These are phyloP conservation scores for Cucumis melo DNA, from an alignment of 306 rosid species.

Conservation along the genomic window DNA sequence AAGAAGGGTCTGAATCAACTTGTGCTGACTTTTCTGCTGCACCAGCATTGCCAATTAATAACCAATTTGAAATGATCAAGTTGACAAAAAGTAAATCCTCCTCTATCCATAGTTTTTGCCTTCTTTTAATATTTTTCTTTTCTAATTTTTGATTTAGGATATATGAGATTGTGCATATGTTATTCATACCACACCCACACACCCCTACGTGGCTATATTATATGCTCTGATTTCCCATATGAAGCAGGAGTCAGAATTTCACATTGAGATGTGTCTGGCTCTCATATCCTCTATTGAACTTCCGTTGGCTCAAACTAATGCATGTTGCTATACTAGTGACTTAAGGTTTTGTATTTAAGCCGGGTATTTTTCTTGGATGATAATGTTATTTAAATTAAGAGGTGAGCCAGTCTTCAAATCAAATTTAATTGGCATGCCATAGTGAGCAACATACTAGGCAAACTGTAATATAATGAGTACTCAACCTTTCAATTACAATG, in stretches of 20 bases:
- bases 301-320: not conserved
- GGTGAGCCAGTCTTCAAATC: not conserved
- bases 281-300: not conserved
- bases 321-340: not conserved
- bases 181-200: too few relatives aligned
- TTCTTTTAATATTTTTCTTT: not conserved
- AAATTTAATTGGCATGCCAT: not conserved
- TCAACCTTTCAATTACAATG: constrained; percentile 2
- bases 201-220: not conserved
- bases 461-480: not conserved
- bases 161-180: not conserved
- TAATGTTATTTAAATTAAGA: not conserved
- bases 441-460: not conserved
- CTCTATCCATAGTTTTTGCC: not conserved
- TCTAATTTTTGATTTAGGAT: not conserved
- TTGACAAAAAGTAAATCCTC: constrained; percentile 34
- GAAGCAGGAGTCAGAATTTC: not conserved
- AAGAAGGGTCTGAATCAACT: constrained; percentile 34
- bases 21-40: constrained; percentile 27
- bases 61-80: constrained; percentile 26
- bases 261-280: not conserved
- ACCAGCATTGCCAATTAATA: constrained; percentile 11
- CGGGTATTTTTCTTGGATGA: not conserved
- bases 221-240: not conserved
- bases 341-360: not conserved